Evolutionary conservation across 768 basidiomycete genomes (phyloP).

Genomic region (Tulasnella sp.): DNA sequence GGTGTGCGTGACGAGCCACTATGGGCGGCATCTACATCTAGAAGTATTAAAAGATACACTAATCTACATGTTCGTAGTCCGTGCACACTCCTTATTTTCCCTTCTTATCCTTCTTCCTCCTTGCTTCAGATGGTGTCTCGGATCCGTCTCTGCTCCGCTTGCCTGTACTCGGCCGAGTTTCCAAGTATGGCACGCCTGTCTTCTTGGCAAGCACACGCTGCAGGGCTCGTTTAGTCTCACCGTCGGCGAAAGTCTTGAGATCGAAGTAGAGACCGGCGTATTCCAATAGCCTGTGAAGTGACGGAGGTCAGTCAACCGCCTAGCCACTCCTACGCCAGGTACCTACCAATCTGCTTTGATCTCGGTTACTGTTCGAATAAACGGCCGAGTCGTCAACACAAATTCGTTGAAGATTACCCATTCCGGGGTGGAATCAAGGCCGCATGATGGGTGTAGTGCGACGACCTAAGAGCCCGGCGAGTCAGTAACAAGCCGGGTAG

Average conservation of each 20-base stretch:
- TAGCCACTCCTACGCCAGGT: neutral
- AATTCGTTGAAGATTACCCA: slow-evolving; percentile 97
- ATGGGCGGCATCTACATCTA: neutral
- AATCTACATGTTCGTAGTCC: neutral
- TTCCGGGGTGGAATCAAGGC: slow-evolving; percentile 82
- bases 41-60: neutral
- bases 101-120: neutral
- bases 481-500: slow-evolving; percentile 37
- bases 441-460: slow-evolving; percentile 81
- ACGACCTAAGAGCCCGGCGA: slow-evolving; percentile 55
- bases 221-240: slow-evolving; percentile 70
- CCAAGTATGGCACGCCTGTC: slow-evolving; percentile 41
- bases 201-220: slow-evolving; percentile 59
- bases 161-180: slow-evolving; percentile 3
- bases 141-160: neutral
- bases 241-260: slow-evolving; percentile 61
- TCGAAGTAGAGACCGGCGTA: slow-evolving; percentile 72
- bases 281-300: slow-evolving; percentile 61
- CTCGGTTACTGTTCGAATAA: slow-evolving; percentile 90
- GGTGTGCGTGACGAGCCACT: no score
- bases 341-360: slow-evolving; percentile 83
- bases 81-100: neutral
- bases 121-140: neutral
- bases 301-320: slow-evolving; percentile 9
- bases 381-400: slow-evolving; percentile 84